phyloP scores from a whole-genome alignment of 306 rosid species.

The Rubus idaeus region DNA sequence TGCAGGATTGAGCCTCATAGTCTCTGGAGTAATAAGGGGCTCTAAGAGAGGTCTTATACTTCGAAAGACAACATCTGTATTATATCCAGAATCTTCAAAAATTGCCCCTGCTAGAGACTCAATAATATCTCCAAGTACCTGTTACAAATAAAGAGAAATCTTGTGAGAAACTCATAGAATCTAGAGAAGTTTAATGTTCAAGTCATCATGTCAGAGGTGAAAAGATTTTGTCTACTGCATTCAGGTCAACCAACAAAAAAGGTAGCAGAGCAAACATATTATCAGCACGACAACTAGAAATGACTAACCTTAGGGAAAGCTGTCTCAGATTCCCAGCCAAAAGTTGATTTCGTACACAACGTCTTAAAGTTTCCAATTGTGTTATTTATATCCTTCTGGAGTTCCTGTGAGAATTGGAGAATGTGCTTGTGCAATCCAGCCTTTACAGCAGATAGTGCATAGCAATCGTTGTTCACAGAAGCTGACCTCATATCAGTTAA shows the following conservation, averaged over 20 bases:
- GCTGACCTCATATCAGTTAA: constrained; percentile 81
- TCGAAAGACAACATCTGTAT: constrained; percentile 45
- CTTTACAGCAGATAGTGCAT: constrained; percentile 59
- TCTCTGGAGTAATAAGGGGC: constrained; percentile 64
- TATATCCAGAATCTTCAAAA: constrained; percentile 61
- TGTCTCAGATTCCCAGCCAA: constrained; percentile 65
- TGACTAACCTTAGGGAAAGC: constrained; percentile 70
- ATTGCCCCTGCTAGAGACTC: constrained; percentile 88
- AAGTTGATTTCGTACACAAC: constrained; percentile 40
- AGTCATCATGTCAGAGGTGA: too few relatives aligned
- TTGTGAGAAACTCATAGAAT: not conserved
- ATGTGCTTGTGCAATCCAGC: constrained; percentile 56
- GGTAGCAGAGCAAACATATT: too few relatives aligned
- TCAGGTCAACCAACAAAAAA: too few relatives aligned
- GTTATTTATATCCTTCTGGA: constrained; percentile 47
- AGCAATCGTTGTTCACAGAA: constrained; percentile 68
- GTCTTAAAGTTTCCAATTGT: constrained; percentile 34
- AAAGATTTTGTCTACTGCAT: too few relatives aligned
- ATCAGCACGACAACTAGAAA: not conserved
- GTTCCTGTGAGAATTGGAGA: constrained; percentile 48
- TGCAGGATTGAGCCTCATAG: constrained; percentile 45
- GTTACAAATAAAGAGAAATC: constrained; percentile 8
- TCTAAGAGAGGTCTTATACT: constrained; percentile 66
- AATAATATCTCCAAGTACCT: constrained; percentile 80
- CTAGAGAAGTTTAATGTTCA: too few relatives aligned